Evolutionary conservation across 2,329 filamentous ascomycete genomes (phyloP), one percentile per base, ranked within the genome.

Genomic region (Aspergillus fijiensis): DNA sequence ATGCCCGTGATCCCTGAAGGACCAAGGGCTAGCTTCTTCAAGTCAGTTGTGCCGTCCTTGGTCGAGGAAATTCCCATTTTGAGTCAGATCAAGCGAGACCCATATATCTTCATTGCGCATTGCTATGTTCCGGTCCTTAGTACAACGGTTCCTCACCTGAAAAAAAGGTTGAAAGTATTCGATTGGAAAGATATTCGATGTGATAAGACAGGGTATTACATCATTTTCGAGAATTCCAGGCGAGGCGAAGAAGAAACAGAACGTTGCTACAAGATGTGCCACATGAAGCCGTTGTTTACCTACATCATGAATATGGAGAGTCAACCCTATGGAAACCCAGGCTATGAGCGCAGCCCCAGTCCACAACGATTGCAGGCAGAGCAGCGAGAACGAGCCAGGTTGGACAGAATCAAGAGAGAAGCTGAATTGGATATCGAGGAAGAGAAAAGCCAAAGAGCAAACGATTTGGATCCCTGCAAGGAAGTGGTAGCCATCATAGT

Each of bases 251-350:
- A 88, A 58, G 92, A 97, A 76, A 89, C 92, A 0, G 88, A 91
- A 66, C 84, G 90, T 63, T 97, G 93, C 72, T 93, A 87, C 74
- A 83, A 86, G 57, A 85, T 88, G 55, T 92, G 90, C 65, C 88
- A 97, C 72, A 89, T 90, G 73, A 89, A 89, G 49, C 85, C 90
- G 5, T 86, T 99, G 64, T 99, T 99, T 79, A 97, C 90, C 1
- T 98, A 98, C 68, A 84, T 85, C 61, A 94, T 99, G 90, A 85
- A 87, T 49, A 96, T 99, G 92, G 89, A 94, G 72, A 87, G 92
- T 58, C 89, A 89, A 65, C 82, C 84, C 63, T 87, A 87, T 69
- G 87, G 87, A 47, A 87, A 88, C 69, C 85, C 86, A 12, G 81
- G 85, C 65, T 87, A 88, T 67, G 82, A 85, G 66, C 73, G 77